Evolutionary conservation across 768 basidiomycete genomes (phyloP).

Genomic region (Suillus cothurnatus): DNA sequence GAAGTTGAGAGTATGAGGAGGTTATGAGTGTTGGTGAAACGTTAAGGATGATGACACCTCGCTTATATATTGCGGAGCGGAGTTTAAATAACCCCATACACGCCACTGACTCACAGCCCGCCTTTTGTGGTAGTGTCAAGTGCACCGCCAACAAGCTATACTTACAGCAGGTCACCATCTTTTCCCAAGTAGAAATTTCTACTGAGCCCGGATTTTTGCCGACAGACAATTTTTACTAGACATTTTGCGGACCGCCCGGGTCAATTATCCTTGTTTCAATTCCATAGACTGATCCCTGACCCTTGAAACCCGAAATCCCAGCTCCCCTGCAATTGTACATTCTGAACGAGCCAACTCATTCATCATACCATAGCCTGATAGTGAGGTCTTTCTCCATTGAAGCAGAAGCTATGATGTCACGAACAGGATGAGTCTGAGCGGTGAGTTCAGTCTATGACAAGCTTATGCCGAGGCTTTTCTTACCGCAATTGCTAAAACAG

Average conservation of each 20-base stretch:
- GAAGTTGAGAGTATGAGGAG: background rate
- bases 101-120: background rate
- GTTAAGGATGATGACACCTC: background rate
- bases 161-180: background rate
- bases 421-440: slow-evolving; percentile 72
- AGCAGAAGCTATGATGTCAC: slow-evolving; percentile 81
- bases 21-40: background rate
- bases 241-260: background rate
- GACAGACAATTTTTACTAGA: background rate
- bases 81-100: background rate
- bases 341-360: slow-evolving; percentile 29
- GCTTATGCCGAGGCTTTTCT: slow-evolving; percentile 20
- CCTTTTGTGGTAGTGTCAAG: background rate
- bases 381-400: slow-evolving; percentile 87
- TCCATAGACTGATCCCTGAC: too few relatives aligned
- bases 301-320: too few relatives aligned
- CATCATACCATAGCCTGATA: slow-evolving; percentile 80
- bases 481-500: slow-evolving; percentile 80
- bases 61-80: slow-evolving; percentile 4
- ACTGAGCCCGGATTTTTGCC: background rate
- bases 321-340: background rate
- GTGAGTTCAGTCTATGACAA: slow-evolving; percentile 13
- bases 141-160: background rate
- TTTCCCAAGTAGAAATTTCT: background rate
- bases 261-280: background rate